Evolutionary conservation across 2,329 filamentous ascomycete species (phyloP), one percentile per base, ranked within the genome.

Genomic region (Ceratocystis cacaofunesta): DNA sequence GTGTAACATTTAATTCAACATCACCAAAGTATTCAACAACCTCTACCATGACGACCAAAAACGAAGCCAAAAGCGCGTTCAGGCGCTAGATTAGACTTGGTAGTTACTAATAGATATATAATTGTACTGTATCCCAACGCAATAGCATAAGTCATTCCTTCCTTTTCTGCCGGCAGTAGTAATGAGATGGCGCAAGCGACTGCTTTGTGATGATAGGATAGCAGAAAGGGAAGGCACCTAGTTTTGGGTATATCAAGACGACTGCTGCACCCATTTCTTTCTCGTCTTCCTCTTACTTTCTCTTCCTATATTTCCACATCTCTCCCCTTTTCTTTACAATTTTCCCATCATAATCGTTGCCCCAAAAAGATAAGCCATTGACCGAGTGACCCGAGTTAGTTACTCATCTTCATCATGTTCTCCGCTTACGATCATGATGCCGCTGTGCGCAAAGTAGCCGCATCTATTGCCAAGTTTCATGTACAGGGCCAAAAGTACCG

Each of bases 401-500:
- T 41, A 12, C 36, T 41, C 10, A 41, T 41, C 25, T 55, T 55
- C 28, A 32, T 32, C 44, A 63, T 63, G 61, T 46, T 28, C 15
- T 22, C 36, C 17, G 25, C 55, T 10, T 44, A 81, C 25, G 72
- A 74, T 22, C 80, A 82, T 70, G 70, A 78, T 25, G 70, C 71
- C 2, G 74, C 75, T 7, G 78, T 82, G n/a, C 68, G 72, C 19
- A 70, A 71, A 64, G 76, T 82, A 60, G 75, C 79, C 0, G 70
- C 72, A 41, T 74, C 76, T 25, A 74, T 82, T 41, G 73, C 73
- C 66, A 70, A 76, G 3, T 82, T 82, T 69, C 72, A 78, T 63
- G 70, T 73, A 2, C 72, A 70, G 6, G 73, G 76, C 66, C 73
- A 77, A 71, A 82, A 85, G 1, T 91, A 89, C 74, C 81, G 87